Base-by-base conservation (phyloP, 192 early-diverging fungal genomes). In the Coemansia sp. region DNA sequence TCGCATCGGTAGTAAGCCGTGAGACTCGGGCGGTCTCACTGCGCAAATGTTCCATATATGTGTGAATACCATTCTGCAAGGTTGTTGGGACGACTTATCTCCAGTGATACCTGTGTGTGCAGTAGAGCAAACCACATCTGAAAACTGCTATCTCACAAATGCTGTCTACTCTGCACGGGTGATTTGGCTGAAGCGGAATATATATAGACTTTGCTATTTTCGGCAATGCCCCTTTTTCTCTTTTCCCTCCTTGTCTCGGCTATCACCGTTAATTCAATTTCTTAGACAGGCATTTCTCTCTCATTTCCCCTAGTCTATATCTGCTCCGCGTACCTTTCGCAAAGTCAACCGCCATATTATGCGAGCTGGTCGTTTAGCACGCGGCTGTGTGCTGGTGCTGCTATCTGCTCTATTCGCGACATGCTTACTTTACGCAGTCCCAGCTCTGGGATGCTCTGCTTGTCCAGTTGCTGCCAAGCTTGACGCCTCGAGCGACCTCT, bases 401-500 rank as follows among this genome's bases (percentile, higher is more conserved):
- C 38, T 62, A 20, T 62, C 39, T 38, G 61, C 61, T 20, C 11
- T 62, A 6, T 40, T 41, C 6, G 34, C 39, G 10, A 12, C 36
- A 6, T 62, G 61, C 2, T 44, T n/a, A 53, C 46, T 47, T 16
- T 64, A 24, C 40, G 61, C 40, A 4, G 29, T 64, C 24, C 41
- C 50, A 5, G 13, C 13, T 36, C 46, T 71, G 3, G 38, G 24
- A 38, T 49, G 62, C 57, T 36, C 38, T 2, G 39, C 49, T 11
- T 33, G n/a, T 16, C 62, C 38, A 0, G 38, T 22, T 39, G 62
- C 69, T 5, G 22, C 55, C 36, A 40, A 34, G n/a, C 33, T 39
- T 49, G 63, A 66, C 44, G n/a, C n/a, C 57, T 29, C 31, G 22
- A 55, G 29, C 41, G 49, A 34, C 18, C 62, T 84, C 40, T 84